These are phyloP conservation scores for Drosera spatulata DNA, from an alignment of 179 eudicot genomes.

Conservation along the genomic window DNA sequence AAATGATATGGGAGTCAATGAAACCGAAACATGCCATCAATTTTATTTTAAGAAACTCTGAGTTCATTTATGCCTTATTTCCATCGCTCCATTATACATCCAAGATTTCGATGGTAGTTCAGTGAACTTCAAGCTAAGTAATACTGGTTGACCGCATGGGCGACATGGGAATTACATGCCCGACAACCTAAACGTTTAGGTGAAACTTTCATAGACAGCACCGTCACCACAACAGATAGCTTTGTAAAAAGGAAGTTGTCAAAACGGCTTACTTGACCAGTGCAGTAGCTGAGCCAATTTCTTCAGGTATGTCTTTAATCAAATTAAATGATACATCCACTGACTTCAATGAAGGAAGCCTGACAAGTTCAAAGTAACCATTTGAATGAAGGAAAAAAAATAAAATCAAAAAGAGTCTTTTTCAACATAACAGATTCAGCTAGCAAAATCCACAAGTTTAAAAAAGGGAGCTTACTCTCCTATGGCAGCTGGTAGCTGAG, in stretches of 20 bases:
- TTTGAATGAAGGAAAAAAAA: neutral
- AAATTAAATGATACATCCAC: slow-evolving; percentile 73
- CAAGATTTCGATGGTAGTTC: no score
- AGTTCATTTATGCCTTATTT: no score
- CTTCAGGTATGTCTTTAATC: slow-evolving; percentile 53
- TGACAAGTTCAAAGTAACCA: slow-evolving; percentile 16
- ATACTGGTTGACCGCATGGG: no score
- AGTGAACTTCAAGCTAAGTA: no score
- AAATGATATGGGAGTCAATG: no score
- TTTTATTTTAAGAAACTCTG: no score
- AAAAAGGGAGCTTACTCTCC: slow-evolving; percentile 61
- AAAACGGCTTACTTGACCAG: slow-evolving; percentile 71
- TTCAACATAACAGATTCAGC: neutral
- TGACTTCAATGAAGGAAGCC: slow-evolving; percentile 68
- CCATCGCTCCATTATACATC: no score
- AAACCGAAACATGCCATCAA: no score
- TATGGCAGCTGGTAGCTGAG: slow-evolving; percentile 77
- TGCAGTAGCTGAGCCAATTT: slow-evolving; percentile 74
- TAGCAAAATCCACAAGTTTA: slow-evolving; percentile 1
- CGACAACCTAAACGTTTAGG: no score
- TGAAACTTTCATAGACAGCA: no score
- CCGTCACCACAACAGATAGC: neutral
- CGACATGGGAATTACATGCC: no score
- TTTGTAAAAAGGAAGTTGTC: neutral
- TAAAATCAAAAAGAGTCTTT: slow-evolving; percentile 2